phyloP scores from a whole-genome alignment of 177 flowering plant genomes.

The Vitis hybrid region DNA sequence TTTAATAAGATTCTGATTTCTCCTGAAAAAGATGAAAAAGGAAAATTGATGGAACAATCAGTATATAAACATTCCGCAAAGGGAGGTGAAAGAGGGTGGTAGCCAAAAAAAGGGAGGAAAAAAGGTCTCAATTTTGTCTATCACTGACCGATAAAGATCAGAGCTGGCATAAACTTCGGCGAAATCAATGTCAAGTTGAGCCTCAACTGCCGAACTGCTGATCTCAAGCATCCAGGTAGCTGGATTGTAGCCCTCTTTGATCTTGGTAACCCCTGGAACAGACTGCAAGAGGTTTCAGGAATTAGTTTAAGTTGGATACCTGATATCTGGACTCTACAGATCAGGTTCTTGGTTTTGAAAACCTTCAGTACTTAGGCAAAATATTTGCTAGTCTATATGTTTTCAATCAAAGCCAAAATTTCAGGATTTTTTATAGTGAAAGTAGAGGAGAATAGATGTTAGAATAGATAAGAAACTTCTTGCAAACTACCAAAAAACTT shows the following conservation, averaged over 20 bases:
- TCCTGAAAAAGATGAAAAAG: slow-evolving; percentile 15
- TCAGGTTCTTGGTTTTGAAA: too few relatives aligned
- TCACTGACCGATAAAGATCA: slow-evolving; percentile 22
- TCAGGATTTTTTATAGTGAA: background rate
- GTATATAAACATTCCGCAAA: too few relatives aligned
- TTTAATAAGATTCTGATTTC: slow-evolving; percentile 27
- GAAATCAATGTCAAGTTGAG: slow-evolving; percentile 32
- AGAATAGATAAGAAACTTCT: too few relatives aligned
- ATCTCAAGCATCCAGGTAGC: slow-evolving; percentile 45
- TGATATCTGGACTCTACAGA: too few relatives aligned
- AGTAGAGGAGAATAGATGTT: background rate
- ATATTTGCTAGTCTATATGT: background rate
- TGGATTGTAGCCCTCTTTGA: slow-evolving; percentile 36
- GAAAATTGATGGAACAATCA: background rate
- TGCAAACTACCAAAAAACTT: too few relatives aligned
- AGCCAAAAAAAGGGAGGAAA: too few relatives aligned
- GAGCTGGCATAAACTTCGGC: slow-evolving; percentile 31
- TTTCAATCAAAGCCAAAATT: background rate
- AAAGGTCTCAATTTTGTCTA: background rate
- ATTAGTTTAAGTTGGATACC: background rate
- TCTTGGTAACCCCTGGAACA: slow-evolving; percentile 29
- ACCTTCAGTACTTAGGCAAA: background rate
- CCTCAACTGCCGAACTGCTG: slow-evolving; percentile 23
- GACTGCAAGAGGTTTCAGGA: slow-evolving; percentile 17
- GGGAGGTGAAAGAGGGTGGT: too few relatives aligned